Conservation (phyloP, 768 basidiomycete species). For the Boletus pseudo-olivaceus region DNA sequence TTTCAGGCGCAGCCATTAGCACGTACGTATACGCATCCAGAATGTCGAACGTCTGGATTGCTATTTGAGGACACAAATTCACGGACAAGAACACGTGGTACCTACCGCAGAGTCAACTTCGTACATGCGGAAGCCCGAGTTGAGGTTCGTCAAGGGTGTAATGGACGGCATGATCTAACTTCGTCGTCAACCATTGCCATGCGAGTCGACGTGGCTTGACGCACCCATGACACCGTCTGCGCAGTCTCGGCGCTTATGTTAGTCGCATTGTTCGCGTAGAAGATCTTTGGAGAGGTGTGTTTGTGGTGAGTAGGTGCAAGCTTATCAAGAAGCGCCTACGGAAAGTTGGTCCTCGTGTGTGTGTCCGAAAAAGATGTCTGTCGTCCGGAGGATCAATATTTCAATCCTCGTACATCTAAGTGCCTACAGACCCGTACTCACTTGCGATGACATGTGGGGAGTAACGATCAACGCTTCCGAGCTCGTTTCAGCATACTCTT, state of each 20-base stretch:
- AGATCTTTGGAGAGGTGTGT: conserved; percentile 42
- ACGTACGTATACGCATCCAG: conserved; percentile 70
- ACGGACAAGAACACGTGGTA: background rate
- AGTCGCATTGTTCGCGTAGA: conserved; percentile 69
- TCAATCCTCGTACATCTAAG: background rate
- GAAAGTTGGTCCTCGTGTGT: conserved; percentile 68
- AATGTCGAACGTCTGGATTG: conserved; percentile 64
- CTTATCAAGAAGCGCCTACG: conserved; percentile 29
- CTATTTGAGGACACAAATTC: background rate
- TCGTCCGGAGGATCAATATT: background rate
- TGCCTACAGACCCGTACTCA: conserved; percentile 18
- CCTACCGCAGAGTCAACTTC: conserved; percentile 38
- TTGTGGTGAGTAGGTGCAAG: background rate
- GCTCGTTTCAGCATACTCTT: background rate
- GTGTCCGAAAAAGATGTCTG: conserved; percentile 71
- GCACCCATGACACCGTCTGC: conserved; percentile 46
- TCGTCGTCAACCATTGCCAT: background rate
- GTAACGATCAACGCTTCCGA: conserved; percentile 40
- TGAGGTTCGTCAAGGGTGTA: conserved; percentile 63
- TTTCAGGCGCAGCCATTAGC: background rate
- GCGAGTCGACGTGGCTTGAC: background rate
- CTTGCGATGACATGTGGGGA: conserved; percentile 47
- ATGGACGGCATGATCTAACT: conserved; percentile 48
- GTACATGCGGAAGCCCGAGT: conserved; percentile 61
- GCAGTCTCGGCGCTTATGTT: conserved; percentile 53